Conservation (phyloP, 129 eudicot genomes). For the Tanacetum coccineum region DNA sequence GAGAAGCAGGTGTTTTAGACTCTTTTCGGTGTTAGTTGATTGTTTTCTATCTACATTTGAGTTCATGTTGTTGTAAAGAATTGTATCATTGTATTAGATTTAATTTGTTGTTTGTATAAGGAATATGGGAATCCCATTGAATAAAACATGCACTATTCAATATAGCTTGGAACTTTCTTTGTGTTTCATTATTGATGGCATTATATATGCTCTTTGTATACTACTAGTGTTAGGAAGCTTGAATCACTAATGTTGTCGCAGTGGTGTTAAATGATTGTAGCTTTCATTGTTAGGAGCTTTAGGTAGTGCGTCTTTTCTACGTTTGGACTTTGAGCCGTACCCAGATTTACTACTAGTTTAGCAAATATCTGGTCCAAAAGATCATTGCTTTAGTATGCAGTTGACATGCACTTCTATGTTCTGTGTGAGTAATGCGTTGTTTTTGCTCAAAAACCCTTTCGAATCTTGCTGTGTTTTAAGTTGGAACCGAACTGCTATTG, state of each 20-base stretch:
- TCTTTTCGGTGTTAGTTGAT: background rate
- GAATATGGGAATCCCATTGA: background rate
- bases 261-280: background rate
- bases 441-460: too few species aligned
- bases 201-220: background rate
- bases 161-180: too few species aligned
- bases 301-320: background rate
- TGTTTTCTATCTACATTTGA: background rate
- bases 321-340: too few species aligned
- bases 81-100: background rate
- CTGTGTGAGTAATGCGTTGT: too few species aligned
- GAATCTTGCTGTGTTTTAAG: too few species aligned
- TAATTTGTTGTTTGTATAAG: background rate
- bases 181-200: too few species aligned
- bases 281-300: background rate
- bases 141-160: background rate
- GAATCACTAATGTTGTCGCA: background rate
- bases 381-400: too few species aligned
- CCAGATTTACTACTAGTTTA: too few species aligned
- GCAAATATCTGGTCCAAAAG: too few species aligned
- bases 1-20: background rate
- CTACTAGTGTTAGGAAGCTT: background rate
- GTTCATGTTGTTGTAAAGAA: conserved; percentile 1
- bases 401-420: too few species aligned
- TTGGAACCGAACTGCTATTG: too few species aligned